Evolutionary conservation across 306 rosid genomes (phyloP).

Genomic region (Quercus engelmannii): DNA sequence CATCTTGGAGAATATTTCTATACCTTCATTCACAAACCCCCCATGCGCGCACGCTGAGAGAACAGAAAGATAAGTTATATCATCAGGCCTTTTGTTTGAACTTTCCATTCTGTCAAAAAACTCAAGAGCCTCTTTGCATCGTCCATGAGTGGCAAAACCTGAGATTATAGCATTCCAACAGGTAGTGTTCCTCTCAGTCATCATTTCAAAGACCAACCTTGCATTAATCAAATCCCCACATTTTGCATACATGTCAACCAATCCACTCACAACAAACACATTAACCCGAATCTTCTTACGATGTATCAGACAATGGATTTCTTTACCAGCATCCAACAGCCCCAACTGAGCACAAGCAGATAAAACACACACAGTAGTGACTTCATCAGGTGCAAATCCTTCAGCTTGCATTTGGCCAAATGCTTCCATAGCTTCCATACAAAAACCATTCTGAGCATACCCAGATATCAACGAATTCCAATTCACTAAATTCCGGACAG

Average conservation of each 20-base stretch:
- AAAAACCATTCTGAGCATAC: slow-evolving; percentile 57
- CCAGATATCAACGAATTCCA: slow-evolving; percentile 82
- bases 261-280: slow-evolving; percentile 56
- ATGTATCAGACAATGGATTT: slow-evolving; percentile 43
- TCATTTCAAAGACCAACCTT: slow-evolving; percentile 47
- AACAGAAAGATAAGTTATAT: slow-evolving; percentile 52
- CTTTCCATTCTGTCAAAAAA: slow-evolving; percentile 47
- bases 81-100: slow-evolving; percentile 47
- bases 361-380: slow-evolving; percentile 54
- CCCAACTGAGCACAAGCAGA: slow-evolving; percentile 72
- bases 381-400: slow-evolving; percentile 55
- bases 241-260: slow-evolving; percentile 74
- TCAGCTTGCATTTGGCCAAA: slow-evolving; percentile 44
- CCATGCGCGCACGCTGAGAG: slow-evolving; percentile 67
- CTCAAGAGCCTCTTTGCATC: slow-evolving; percentile 52
- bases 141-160: slow-evolving; percentile 59
- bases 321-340: slow-evolving; percentile 44
- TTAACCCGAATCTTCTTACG: slow-evolving; percentile 30
- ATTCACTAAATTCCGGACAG: slow-evolving; percentile 52
- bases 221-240: slow-evolving; percentile 68
- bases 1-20: slow-evolving; percentile 51
- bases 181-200: slow-evolving; percentile 36
- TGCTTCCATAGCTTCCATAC: slow-evolving; percentile 49
- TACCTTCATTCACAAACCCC: slow-evolving; percentile 53
- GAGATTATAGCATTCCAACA: slow-evolving; percentile 81